Percentiles rank a stretch among this genome's conserved stretches.
phyloP scores from a whole-genome alignment of 106 monocot genomes.

The Hemerocallis citrina region DNA sequence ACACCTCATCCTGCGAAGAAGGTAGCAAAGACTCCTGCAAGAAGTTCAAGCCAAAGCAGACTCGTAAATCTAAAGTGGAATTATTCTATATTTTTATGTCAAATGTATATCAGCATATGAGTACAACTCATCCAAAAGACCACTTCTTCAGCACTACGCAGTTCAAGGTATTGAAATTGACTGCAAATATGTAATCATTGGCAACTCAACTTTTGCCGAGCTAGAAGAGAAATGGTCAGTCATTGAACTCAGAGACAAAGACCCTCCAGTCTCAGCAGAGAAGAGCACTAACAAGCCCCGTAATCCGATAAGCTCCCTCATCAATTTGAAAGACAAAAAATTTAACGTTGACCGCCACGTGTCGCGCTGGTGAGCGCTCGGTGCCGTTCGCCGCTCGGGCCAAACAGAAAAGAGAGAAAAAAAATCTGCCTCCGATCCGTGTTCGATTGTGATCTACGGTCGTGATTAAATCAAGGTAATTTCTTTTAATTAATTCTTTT shows the following conservation, averaged over 20 bases:
- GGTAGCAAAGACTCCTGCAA: too few relatives aligned
- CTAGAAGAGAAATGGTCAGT: conserved; percentile 71
- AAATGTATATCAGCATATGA: conserved; percentile 74
- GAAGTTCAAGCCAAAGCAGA: too few relatives aligned
- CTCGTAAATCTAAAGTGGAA: too few relatives aligned
- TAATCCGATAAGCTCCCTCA: conserved; percentile 23
- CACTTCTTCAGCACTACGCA: conserved; percentile 68
- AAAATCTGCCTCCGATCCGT: too few relatives aligned
- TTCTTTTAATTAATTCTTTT: too few relatives aligned
- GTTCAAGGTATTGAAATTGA: conserved; percentile 25
- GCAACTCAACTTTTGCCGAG: conserved; percentile 25
- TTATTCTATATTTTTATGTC: conserved; percentile 61
- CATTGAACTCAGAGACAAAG: conserved; percentile 59
- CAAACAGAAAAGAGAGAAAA: too few relatives aligned
- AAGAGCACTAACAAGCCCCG: conserved; percentile 29
- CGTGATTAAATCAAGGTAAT: too few relatives aligned
- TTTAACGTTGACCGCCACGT: too few relatives aligned
- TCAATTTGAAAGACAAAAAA: conserved; percentile 29
- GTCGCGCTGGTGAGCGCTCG: too few relatives aligned
- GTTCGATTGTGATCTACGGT: too few relatives aligned
- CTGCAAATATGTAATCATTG: conserved; percentile 16
- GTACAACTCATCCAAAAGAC: conserved; percentile 75
- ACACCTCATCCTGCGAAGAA: too few relatives aligned
- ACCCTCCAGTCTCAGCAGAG: neutral
- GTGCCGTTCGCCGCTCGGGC: too few relatives aligned